phyloP scores from a whole-genome alignment of 2,329 filamentous ascomycete species.

The Monilinia vaccinii-corymbosi region DNA sequence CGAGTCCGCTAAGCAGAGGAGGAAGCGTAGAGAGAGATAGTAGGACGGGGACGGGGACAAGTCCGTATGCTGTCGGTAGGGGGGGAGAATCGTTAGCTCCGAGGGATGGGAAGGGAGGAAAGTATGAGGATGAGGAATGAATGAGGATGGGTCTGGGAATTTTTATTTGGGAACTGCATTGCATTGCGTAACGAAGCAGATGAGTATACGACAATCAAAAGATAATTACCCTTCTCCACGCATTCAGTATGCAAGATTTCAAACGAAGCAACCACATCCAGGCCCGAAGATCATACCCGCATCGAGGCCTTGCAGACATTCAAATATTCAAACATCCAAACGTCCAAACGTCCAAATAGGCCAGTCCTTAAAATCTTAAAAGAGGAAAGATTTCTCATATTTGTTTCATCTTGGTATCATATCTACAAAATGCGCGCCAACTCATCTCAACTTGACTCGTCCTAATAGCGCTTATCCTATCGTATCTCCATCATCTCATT shows the following conservation, averaged over 20 bases:
- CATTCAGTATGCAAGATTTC: too few relatives aligned
- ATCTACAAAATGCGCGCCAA: slow-evolving; percentile 4
- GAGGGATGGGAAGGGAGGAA: background rate
- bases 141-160: background rate
- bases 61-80: background rate
- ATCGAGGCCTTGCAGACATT: background rate
- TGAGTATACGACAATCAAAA: background rate
- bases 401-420: slow-evolving; percentile 10
- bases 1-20: slow-evolving; percentile 2
- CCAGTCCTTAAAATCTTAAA: background rate
- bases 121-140: background rate
- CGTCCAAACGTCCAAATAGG: too few relatives aligned
- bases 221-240: background rate
- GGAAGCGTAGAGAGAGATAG: background rate
- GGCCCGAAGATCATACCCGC: too few relatives aligned
- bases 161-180: too few relatives aligned
- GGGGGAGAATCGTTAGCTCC: too few relatives aligned
- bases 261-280: too few relatives aligned
- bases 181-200: background rate
- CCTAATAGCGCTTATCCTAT: background rate
- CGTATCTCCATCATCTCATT: background rate
- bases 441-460: background rate
- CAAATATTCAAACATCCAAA: background rate
- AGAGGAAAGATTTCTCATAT: background rate
- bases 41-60: background rate